A percentile compares a stretch with the other conserved stretches of the same genome.
Evolutionary conservation across 140 eudicot genomes (phyloP).

Genomic region (Stevia rebaudiana): DNA sequence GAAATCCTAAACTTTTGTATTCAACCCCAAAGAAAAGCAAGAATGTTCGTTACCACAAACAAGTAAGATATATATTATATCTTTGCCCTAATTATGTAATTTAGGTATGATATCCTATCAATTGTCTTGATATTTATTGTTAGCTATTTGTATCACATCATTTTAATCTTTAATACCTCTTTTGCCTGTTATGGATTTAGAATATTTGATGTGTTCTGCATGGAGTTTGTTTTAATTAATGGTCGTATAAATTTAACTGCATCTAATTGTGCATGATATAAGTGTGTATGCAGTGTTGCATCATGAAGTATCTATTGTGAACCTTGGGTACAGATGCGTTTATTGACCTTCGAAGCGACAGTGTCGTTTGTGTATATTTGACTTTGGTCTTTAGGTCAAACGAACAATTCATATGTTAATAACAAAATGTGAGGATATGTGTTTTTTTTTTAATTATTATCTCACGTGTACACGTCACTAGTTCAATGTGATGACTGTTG

Average conservation of each 20-base stretch:
- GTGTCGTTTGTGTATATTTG: neutral
- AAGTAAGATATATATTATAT: conserved; percentile 32
- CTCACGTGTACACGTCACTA: neutral
- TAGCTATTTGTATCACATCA: neutral
- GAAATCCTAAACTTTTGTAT: conserved; percentile 49
- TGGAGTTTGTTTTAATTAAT: neutral
- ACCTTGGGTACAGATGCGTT: neutral
- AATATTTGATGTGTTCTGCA: neutral
- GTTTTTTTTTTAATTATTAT: neutral
- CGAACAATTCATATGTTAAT: neutral
- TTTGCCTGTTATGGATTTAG: neutral
- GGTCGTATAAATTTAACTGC: neutral
- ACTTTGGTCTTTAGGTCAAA: neutral
- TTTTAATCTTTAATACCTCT: neutral
- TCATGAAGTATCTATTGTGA: neutral
- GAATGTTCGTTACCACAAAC: conserved; percentile 43
- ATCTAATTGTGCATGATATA: neutral
- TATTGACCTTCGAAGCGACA: neutral
- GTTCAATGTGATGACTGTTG: neutral
- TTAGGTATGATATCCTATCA: neutral
- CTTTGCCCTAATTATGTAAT: neutral
- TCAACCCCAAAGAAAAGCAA: conserved; percentile 51
- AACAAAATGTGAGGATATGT: neutral
- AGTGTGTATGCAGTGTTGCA: neutral
- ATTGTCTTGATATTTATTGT: neutral